phyloP scores from a whole-genome alignment of 2,329 filamentous ascomycete genomes.

The Aureobasidium sp. region DNA sequence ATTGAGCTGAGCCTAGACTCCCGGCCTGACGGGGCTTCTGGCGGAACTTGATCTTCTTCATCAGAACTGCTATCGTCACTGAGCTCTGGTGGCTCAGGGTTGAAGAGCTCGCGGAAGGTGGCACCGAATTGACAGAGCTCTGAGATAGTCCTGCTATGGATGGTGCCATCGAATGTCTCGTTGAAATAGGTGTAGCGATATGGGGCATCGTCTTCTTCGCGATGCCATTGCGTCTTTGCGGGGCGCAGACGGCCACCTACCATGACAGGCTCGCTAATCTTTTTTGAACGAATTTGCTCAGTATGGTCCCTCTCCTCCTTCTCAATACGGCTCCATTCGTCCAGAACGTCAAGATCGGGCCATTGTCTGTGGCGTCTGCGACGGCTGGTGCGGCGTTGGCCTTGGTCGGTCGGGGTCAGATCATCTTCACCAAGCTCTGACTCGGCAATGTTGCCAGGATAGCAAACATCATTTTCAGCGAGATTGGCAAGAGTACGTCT shows the following conservation, averaged over 20 bases:
- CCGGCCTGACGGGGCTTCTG: constrained; percentile 21
- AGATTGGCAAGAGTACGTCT: constrained; percentile 56
- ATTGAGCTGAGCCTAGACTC: constrained; percentile 5
- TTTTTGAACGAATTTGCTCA: constrained; percentile 77
- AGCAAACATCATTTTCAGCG: constrained; percentile 85
- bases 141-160: constrained; percentile 91
- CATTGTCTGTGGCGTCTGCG: constrained; percentile 63
- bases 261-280: constrained; percentile 87
- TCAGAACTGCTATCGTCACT: constrained; percentile 64
- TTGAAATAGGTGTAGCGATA: constrained; percentile 99
- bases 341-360: constrained; percentile 77
- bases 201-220: constrained; percentile 79
- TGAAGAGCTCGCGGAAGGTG: constrained; percentile 80
- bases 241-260: constrained; percentile 84
- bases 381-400: constrained; percentile 30
- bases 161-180: constrained; percentile 90
- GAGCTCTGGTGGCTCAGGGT: constrained; percentile 73
- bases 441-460: constrained; percentile 64
- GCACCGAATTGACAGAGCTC: constrained; percentile 81
- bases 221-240: constrained; percentile 71
- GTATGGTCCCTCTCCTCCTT: constrained; percentile 68
- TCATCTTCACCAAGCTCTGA: constrained; percentile 81
- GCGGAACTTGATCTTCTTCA: constrained; percentile 42
- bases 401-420: constrained; percentile 30
- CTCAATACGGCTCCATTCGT: constrained; percentile 86